phyloP scores from a whole-genome alignment of 2,329 filamentous ascomycete species.

The Pseudogymnoascus sp. region DNA sequence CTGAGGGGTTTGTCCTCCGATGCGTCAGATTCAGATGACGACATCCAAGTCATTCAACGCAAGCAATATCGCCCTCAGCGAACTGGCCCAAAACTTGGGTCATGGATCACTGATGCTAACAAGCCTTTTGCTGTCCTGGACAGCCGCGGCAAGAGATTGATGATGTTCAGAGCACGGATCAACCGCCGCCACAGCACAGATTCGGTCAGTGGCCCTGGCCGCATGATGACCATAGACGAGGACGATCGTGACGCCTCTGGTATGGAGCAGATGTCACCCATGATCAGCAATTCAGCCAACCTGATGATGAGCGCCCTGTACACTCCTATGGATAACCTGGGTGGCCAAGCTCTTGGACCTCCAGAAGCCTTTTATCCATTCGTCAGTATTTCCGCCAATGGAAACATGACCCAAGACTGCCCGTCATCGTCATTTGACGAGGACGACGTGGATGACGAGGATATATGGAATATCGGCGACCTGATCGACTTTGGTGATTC shows the following conservation, averaged over 20 bases:
- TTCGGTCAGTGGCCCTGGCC: conserved; percentile 20
- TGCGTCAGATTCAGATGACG: conserved; percentile 33
- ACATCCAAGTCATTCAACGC: conserved; percentile 25
- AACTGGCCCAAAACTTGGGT: conserved; percentile 25
- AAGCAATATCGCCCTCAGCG: conserved; percentile 15
- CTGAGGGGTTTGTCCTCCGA: conserved; percentile 37
- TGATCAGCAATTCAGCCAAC: conserved; percentile 60
- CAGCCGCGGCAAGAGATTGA: conserved; percentile 31
- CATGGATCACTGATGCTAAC: conserved; percentile 26
- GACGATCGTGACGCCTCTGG: conserved; percentile 24
- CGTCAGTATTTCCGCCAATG: conserved; percentile 46
- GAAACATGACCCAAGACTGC: conserved; percentile 44
- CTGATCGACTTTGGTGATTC: conserved; percentile 61
- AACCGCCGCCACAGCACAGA: conserved; percentile 29
- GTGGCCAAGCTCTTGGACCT: conserved; percentile 59
- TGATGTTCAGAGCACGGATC: conserved; percentile 33
- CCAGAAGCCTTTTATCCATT: conserved; percentile 70
- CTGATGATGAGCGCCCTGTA: conserved; percentile 64
- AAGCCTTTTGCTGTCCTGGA: conserved; percentile 35
- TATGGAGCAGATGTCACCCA: conserved; percentile 33
- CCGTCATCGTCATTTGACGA: conserved; percentile 43
- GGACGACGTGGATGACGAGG: conserved; percentile 55
- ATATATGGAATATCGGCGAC: conserved; percentile 58
- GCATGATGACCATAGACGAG: conserved; percentile 28
- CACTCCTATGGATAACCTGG: conserved; percentile 18